Conservation (phyloP, 2,329 filamentous ascomycete species). For the Xylaria sp. region DNA sequence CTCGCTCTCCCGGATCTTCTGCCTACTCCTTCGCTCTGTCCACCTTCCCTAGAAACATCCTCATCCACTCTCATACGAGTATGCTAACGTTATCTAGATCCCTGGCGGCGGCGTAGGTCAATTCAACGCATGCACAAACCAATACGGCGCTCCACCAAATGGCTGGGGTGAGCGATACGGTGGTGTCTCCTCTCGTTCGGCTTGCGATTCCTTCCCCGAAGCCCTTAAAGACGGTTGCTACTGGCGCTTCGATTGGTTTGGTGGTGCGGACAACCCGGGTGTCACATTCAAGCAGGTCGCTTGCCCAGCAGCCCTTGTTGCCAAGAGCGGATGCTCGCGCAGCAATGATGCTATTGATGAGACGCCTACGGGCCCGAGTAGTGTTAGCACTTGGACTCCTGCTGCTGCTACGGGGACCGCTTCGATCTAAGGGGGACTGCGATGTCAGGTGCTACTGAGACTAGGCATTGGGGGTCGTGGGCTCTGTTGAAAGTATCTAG, state of each 20-base stretch:
- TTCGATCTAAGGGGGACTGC: neutral
- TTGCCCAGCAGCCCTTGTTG: constrained; percentile 62
- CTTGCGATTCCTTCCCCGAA: constrained; percentile 64
- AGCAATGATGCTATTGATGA: constrained; percentile 50
- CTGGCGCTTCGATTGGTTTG: constrained; percentile 74
- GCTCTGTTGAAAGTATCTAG: neutral
- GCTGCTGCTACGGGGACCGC: constrained; percentile 20
- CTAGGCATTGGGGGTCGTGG: no score
- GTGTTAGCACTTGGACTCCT: constrained; percentile 47
- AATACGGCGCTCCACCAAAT: constrained; percentile 57
- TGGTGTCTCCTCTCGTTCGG: constrained; percentile 60
- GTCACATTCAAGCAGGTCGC: constrained; percentile 66
- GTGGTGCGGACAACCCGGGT: constrained; percentile 65
- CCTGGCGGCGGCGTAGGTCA: constrained; percentile 64
- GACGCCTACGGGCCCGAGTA: constrained; percentile 47
- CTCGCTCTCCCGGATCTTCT: neutral
- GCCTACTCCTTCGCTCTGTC: neutral
- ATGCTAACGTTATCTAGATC: constrained; percentile 47
- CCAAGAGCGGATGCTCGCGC: constrained; percentile 51
- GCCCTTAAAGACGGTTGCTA: constrained; percentile 66
- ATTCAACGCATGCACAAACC: constrained; percentile 60
- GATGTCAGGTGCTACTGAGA: neutral
- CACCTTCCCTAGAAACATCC: neutral
- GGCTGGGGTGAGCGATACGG: constrained; percentile 69
- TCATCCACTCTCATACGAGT: neutral